Conservation (phyloP, 2,329 filamentous ascomycete species). For the Sclerotinia glacialis region DNA sequence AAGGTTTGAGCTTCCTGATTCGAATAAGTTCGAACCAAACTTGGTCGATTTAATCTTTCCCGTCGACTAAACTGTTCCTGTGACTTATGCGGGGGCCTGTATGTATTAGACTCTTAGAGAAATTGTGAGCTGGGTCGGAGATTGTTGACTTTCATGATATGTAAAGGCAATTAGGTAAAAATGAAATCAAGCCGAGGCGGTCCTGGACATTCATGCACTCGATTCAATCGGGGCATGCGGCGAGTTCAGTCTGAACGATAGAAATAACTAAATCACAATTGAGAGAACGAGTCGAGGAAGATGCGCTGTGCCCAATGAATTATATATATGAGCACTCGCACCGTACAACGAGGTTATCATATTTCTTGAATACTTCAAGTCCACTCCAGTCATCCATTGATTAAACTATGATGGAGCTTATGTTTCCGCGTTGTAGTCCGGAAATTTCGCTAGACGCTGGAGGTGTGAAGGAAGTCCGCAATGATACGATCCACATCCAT, state of each 20-base stretch:
- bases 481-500: neutral
- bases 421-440: neutral
- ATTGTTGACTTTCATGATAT: conserved; percentile 14
- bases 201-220: neutral
- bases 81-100: conserved; percentile 10
- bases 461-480: neutral
- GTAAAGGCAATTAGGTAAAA: conserved; percentile 17
- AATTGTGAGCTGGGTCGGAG: neutral
- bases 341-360: neutral
- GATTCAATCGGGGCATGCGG: conserved; percentile 13
- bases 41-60: conserved; percentile 14
- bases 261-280: neutral
- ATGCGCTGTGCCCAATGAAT: neutral
- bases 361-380: neutral
- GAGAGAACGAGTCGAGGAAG: neutral
- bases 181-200: neutral
- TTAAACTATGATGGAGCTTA: neutral
- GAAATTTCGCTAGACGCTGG: conserved; percentile 14
- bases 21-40: conserved; percentile 8
- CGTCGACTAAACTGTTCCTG: conserved; percentile 6
- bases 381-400: neutral
- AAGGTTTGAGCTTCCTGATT: conserved; percentile 18
- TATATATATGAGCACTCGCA: neutral
- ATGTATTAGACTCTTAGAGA: conserved; percentile 14
- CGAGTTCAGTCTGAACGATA: neutral